phyloP scores from a whole-genome alignment of 352 stramenopile species.

The Blastocystis sp. region DNA sequence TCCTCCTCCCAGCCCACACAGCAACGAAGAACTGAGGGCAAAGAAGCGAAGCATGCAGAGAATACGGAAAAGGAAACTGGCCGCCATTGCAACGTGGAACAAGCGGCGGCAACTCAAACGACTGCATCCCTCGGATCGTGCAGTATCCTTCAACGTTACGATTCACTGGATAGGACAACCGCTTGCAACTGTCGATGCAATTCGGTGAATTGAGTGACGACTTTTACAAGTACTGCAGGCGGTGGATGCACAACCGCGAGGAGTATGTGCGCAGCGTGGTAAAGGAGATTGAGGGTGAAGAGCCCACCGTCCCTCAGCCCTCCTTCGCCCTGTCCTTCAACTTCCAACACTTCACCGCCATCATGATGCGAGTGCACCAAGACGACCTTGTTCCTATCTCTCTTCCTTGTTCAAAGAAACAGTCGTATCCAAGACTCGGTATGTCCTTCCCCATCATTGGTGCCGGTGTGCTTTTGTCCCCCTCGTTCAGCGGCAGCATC shows the following conservation, averaged over 20 bases:
- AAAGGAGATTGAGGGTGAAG: background rate
- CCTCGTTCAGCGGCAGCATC: background rate
- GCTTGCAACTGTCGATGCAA: constrained; percentile 34
- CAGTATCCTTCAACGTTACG: too few species aligned
- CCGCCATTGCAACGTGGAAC: background rate
- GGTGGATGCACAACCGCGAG: constrained; percentile 39
- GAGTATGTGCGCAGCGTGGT: constrained; percentile 7
- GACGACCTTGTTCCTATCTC: background rate
- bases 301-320: background rate
- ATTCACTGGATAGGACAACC: background rate
- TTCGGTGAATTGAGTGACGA: constrained; percentile 59
- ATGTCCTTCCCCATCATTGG: background rate
- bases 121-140: background rate
- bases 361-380: constrained; percentile 5
- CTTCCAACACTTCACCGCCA: constrained; percentile 40
- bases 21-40: background rate
- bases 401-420: constrained; percentile 36
- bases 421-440: constrained; percentile 39
- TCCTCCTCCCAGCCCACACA: background rate
- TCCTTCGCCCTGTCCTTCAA: background rate
- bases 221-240: constrained; percentile 64
- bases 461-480: background rate
- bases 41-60: background rate
- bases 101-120: constrained; percentile 11
- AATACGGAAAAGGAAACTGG: constrained; percentile 3